These are phyloP conservation scores for Mortierella antarctica DNA, from an alignment of 192 early-diverging fungal species.

Conservation along the genomic window DNA sequence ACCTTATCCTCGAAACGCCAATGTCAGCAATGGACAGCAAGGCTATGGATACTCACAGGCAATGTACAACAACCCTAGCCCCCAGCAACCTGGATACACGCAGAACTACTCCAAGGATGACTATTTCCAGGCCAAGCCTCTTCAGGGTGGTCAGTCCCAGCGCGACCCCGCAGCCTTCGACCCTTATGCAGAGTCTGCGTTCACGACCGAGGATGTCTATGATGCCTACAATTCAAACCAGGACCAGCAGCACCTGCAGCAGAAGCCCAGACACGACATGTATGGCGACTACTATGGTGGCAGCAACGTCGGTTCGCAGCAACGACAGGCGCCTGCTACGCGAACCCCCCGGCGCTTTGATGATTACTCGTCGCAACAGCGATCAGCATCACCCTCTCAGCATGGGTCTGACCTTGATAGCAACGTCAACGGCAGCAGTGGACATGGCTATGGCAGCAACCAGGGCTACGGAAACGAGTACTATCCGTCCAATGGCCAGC, in stretches of 20 bases:
- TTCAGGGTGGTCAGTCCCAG: background rate
- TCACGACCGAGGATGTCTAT: conserved; percentile 26
- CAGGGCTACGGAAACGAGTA: conserved; percentile 15
- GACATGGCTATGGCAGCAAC: background rate
- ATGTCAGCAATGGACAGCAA: conserved; percentile 8
- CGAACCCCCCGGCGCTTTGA: conserved; percentile 1
- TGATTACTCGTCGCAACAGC: conserved; percentile 3
- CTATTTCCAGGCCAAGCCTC: conserved; percentile 45
- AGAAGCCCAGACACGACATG: conserved; percentile 6
- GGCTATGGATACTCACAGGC: conserved; percentile 16
- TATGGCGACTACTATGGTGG: conserved; percentile 18
- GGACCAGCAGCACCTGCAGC: conserved; percentile 27
- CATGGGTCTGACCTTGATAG: conserved; percentile 38
- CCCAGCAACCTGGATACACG: conserved; percentile 25
- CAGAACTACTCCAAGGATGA: conserved; percentile 24
- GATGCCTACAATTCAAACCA: conserved; percentile 14
- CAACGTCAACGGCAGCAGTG: conserved; percentile 18
- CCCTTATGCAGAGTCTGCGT: conserved; percentile 41
- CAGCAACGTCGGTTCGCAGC: background rate
- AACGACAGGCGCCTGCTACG: background rate
- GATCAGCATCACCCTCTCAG: conserved; percentile 35
- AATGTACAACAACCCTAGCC: conserved; percentile 10
- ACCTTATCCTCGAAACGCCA: background rate
- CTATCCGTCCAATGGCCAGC: conserved; percentile 6
- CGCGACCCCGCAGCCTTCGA: conserved; percentile 3